Base-by-base conservation (phyloP, 768 basidiomycete species). In the Lactarius evosmus region DNA sequence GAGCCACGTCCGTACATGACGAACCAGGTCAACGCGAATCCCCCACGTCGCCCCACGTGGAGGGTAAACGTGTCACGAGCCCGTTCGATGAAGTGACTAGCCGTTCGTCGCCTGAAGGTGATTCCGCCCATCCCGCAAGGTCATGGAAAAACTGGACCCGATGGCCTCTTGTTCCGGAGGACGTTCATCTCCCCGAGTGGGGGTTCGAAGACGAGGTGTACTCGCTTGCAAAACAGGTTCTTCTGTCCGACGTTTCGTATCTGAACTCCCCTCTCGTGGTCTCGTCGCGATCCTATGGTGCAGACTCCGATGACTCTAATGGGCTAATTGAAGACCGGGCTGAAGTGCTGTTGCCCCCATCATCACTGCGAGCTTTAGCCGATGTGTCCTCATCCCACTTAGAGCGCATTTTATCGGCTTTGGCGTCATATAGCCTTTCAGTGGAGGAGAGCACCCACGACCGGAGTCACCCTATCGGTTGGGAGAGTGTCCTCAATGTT, bases 141-240 rank as follows among this genome's bases (percentile, higher is more conserved):
- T 51, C 65, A 72, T 73, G 71, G 70, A 83, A 87, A 68, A 76
- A 75, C 0, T 91, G 88, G 89, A 90, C 89, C 0, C 78, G 84
- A 7, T 93, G 91, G 91, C 91, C 91, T 1, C 80, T 91, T 56
- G 79, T 84, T 19, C 68, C 78, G 3, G 76, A 78, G 17, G 88
- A 92, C 68, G 80, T 89, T 17, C 76, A 79, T 27, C 75, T 82
- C 9, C 89, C 91, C 1, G 85, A 90, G 74, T 92, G 86, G 86
- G 74, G 75, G 9, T 74, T 93, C 25, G 79, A 85, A 53, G 90
- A 92, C 66, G 91, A 92, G 73, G 78, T 92, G 9, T 73, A 73
- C 25, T 71, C 78, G 2, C 69, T 91, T 33, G 79, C 79, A 6
- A 73, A 78, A 22, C 72, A 77, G 14, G 72, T 74, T 32, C 34